Evolutionary conservation across 495 filamentous ascomycete species (phyloP), one percentile per base, ranked within the genome.

Genomic region (Neurospora pannonica): DNA sequence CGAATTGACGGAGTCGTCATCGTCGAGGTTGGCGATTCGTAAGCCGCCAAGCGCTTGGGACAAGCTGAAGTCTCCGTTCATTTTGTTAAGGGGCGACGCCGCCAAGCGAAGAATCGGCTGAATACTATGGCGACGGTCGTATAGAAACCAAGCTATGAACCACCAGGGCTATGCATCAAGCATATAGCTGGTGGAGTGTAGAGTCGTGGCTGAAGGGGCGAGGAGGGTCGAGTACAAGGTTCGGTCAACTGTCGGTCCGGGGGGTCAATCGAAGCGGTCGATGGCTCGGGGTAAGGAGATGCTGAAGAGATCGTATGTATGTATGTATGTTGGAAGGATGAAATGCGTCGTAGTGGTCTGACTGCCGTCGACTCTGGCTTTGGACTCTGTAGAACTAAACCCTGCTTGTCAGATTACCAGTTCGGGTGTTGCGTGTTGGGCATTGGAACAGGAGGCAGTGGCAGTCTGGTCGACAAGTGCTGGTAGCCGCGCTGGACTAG

Each of bases 11-110:
- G 92, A 86, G 38, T 92, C 90, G 70, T 89, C 88, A 82, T 96
- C 90, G 86, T 98, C 95, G 54, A 97, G 96, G 82, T 99, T 99
- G 75, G 97, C 97, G 79, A 98, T 98, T 77, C 96, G 92, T 82
- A 99, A 86, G 77, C 97, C 97, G 71, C 97, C 97, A 76, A 99
- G 87, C 74, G 94, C 92, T 83, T 94, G 92, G 72, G 96, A 97
- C 71, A 99, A 89, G 81, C 93, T 98, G 77, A 97, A 84, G 83
- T 98, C 95, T 79, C 92, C 93, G 81, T 95, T 92, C 95, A 97
- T 98, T 79, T 39, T 81, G 75, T 17, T 38, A 21, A 48, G 69
- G 43, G 75, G 60, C 73, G 73, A 74, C 72, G 77, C 73, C 73
- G 60, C 69, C 38, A 24, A 43, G 28, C 39, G 71, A 48, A 72